phyloP scores from a whole-genome alignment of 1,284 basidiomycete genomes.

The Somion occarium region DNA sequence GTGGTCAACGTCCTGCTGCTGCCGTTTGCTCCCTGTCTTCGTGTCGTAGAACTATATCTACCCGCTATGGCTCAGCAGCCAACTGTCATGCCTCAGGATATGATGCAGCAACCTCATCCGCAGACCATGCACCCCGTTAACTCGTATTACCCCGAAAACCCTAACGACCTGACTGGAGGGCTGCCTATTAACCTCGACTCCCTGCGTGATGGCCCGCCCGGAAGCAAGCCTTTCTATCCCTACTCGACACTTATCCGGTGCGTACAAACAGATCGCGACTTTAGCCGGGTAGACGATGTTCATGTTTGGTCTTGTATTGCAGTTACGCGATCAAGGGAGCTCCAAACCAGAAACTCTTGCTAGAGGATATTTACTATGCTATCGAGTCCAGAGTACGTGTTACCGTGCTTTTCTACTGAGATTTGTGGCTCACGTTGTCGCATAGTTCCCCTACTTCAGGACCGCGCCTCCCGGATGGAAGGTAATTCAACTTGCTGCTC shows the following conservation, averaged over 20 bases:
- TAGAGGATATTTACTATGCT: slow-evolving; percentile 85
- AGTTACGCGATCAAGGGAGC: slow-evolving; percentile 87
- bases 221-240: slow-evolving; percentile 82
- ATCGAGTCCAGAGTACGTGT: slow-evolving; percentile 74
- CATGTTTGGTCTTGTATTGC: slow-evolving; percentile 5
- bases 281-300: not conserved
- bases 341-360: slow-evolving; percentile 72
- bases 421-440: slow-evolving; percentile 5
- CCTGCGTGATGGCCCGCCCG: slow-evolving; percentile 74
- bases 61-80: slow-evolving; percentile 31
- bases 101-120: slow-evolving; percentile 31
- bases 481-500: slow-evolving; percentile 34
- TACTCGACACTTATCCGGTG: slow-evolving; percentile 84
- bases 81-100: slow-evolving; percentile 40
- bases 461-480: slow-evolving; percentile 82
- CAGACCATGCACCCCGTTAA: slow-evolving; percentile 34
- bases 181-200: slow-evolving; percentile 81
- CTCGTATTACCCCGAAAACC: slow-evolving; percentile 66
- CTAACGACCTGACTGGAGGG: slow-evolving; percentile 72
- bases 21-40: not conserved
- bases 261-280: slow-evolving; percentile 21
- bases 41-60: slow-evolving; percentile 3
- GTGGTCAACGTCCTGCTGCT: slow-evolving; percentile 10
- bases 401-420: not conserved
- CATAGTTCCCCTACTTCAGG: slow-evolving; percentile 79